These are phyloP conservation scores for Blastocystis sp. DNA, from an alignment of 352 stramenopile species.

Conservation along the genomic window DNA sequence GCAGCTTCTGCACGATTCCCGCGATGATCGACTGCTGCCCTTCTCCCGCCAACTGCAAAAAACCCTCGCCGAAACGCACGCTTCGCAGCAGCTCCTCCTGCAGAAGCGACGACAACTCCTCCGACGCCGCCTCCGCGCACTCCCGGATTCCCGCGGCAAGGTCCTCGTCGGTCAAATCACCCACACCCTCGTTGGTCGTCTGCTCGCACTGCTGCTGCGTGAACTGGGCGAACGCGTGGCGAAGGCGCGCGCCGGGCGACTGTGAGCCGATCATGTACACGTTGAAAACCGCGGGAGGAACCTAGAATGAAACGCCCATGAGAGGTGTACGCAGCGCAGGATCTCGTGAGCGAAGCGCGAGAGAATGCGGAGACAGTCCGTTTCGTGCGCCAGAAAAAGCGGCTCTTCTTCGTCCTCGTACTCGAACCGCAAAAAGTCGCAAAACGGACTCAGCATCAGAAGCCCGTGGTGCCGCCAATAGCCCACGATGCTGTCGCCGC, in stretches of 20 bases:
- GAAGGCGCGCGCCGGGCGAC: not conserved
- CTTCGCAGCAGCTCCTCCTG: constrained; percentile 44
- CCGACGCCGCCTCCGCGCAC: constrained; percentile 28
- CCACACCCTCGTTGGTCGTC: not conserved
- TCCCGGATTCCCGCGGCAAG: not conserved
- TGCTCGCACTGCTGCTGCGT: not conserved
- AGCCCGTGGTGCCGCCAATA: constrained; percentile 47
- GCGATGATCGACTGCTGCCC: not conserved
- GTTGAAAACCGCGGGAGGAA: constrained; percentile 16
- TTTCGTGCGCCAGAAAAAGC: constrained; percentile 32
- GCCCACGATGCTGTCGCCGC: constrained; percentile 40
- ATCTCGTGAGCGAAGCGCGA: constrained; percentile 19
- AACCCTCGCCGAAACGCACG: constrained; percentile 3
- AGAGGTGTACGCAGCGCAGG: not conserved
- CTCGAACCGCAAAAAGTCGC: constrained; percentile 57
- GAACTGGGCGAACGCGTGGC: not conserved
- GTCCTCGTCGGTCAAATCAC: not conserved
- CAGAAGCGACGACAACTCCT: constrained; percentile 33
- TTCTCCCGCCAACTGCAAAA: not conserved
- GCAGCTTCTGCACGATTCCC: not conserved
- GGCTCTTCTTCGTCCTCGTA: constrained; percentile 34
- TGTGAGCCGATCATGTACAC: constrained; percentile 19
- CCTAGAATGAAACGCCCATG: not conserved
- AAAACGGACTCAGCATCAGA: constrained; percentile 43
- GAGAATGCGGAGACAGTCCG: constrained; percentile 21